Evolutionary conservation across 768 basidiomycete genomes (phyloP).

Genomic region (Auriscalpium microsporum): DNA sequence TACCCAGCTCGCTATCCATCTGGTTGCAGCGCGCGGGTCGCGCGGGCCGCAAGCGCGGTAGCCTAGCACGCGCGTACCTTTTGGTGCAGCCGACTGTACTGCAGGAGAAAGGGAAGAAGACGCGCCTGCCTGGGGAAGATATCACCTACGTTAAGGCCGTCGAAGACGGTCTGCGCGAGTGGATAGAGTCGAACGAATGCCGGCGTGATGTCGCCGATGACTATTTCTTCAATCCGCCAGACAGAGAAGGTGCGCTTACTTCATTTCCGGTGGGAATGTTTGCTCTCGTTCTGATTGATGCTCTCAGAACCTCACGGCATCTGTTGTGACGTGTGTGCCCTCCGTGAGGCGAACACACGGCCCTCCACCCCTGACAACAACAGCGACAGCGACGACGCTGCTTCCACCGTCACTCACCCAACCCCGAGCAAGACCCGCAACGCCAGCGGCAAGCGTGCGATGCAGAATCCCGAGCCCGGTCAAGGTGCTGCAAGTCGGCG

Average conservation of each 20-base stretch:
- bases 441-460: no score
- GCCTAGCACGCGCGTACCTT: not conserved
- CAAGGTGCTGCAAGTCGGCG: no score
- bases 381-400: no score
- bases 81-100: not conserved
- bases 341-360: no score
- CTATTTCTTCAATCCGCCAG: conserved; percentile 26
- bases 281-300: no score
- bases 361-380: no score
- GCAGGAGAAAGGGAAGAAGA: not conserved
- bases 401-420: no score
- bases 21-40: conserved; percentile 16
- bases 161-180: conserved; percentile 22
- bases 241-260: not conserved
- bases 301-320: no score
- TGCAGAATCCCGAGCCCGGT: no score
- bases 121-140: conserved; percentile 6
- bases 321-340: no score
- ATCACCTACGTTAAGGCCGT: conserved; percentile 24
- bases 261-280: no score
- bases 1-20: not conserved
- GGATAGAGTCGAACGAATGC: conserved; percentile 22
- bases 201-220: conserved; percentile 21
- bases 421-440: no score
- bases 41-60: conserved; percentile 14